Conservation (phyloP, 2,329 filamentous ascomycete species). For the Neobulgaria alba region DNA sequence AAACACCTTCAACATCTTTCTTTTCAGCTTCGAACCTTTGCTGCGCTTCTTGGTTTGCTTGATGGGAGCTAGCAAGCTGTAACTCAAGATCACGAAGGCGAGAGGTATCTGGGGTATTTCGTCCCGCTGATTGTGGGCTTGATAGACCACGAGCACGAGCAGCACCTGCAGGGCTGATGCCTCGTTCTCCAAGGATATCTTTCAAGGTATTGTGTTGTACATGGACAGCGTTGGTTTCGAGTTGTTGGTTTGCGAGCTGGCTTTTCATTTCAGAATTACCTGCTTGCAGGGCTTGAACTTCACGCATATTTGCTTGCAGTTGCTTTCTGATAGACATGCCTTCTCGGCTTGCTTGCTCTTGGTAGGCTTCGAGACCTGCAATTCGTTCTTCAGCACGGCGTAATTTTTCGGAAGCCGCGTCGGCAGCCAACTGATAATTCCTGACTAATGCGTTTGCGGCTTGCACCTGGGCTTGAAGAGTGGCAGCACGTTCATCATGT, state of each 20-base stretch:
- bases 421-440: constrained; percentile 83
- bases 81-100: constrained; percentile 81
- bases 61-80: constrained; percentile 68
- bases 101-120: constrained; percentile 64
- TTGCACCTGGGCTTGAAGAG: constrained; percentile 72
- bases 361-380: constrained; percentile 90
- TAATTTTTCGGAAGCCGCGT: constrained; percentile 78
- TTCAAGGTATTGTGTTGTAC: constrained; percentile 92
- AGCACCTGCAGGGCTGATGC: constrained; percentile 67
- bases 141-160: constrained; percentile 64
- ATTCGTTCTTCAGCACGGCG: constrained; percentile 93
- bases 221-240: constrained; percentile 86
- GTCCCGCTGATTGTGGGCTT: constrained; percentile 64
- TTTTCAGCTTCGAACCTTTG: constrained; percentile 67
- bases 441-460: constrained; percentile 72
- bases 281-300: constrained; percentile 72
- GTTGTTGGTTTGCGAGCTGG: constrained; percentile 74
- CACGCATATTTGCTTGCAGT: constrained; percentile 73
- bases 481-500: constrained; percentile 57
- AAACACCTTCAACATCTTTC: constrained; percentile 79
- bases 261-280: constrained; percentile 76
- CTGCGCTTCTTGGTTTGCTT: constrained; percentile 81
- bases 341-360: constrained; percentile 93
- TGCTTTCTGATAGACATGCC: constrained; percentile 84
- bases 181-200: constrained; percentile 82